Base-by-base conservation (phyloP, 2,329 filamentous ascomycete species). In the Dothidotthia symphoricarpi region DNA sequence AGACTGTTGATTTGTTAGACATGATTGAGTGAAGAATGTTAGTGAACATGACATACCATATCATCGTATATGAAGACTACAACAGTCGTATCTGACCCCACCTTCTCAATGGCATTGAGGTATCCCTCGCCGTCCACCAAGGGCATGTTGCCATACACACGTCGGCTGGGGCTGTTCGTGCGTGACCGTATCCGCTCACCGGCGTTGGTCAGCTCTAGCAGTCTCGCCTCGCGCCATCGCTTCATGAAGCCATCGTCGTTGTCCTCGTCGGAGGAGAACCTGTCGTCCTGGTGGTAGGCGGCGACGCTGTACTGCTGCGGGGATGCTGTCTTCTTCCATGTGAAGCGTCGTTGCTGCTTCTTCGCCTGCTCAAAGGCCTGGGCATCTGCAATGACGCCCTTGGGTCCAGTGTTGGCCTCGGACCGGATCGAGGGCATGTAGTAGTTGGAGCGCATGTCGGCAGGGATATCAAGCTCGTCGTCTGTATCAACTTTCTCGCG, bases 41-140 rank as follows among this genome's bases (percentile, higher is more conserved):
- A 31, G 24, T 22, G n/a, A n/a, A 16, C n/a, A 6, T 4, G 34
- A 69, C 81, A 64, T 78, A 95, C 89, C 74, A 86, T 78, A 45
- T 86, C 79, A 61, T 96, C 89, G 66, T 89, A 93, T 50, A 98
- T 89, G 69, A 91, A 94, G 17, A 98, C 93, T 2, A 96, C 85
- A 2, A 97, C 90, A 3, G 86, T 78, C 0, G 88, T 91, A 31
- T 91, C 86, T 31, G 82, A 70, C 26, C 82, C 76, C 4, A 91
- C 88, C 69, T 88, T 93, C 71, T 98, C 93, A 53, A 97, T 88
- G 38, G 91, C 90, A 67, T 97, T 90, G n/a, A 98, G 77, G 59
- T 95, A 98, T 13, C 90, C 93, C 49, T 85, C 74, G 6, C 88
- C 91, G 72, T 97, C 90, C 1, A 97, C 93, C 42, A 81, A 78